Conservation (phyloP, 106 monocot species). For the Apostasia ramifera region DNA sequence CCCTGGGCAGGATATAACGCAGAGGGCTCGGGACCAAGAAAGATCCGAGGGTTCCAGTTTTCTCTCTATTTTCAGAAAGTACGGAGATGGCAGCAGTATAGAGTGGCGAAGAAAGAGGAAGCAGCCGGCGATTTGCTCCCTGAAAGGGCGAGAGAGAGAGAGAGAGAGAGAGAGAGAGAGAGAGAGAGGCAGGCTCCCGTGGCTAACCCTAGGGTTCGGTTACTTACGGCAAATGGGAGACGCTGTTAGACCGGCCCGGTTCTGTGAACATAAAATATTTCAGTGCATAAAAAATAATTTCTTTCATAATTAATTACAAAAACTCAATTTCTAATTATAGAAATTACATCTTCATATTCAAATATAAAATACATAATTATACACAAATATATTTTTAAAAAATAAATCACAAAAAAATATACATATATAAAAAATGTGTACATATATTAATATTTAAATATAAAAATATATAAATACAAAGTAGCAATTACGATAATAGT, state of each 20-base stretch:
- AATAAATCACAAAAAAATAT: too few species aligned
- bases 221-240: not conserved
- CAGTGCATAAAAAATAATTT: too few species aligned
- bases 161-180: slow-evolving; percentile 1
- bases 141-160: not conserved
- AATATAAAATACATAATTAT: too few species aligned
- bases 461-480: too few species aligned
- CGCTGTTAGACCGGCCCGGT: not conserved
- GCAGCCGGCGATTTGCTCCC: not conserved
- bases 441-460: too few species aligned
- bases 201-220: slow-evolving; percentile 55
- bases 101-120: not conserved
- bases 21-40: not conserved
- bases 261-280: too few species aligned
- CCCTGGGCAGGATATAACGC: not conserved
- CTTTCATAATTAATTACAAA: too few species aligned
- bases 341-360: too few species aligned
- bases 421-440: too few species aligned
- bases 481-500: too few species aligned
- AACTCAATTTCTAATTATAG: too few species aligned
- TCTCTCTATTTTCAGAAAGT: not conserved
- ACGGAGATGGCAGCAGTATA: slow-evolving; percentile 1
- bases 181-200: slow-evolving; percentile 3
- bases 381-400: too few species aligned
- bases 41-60: slow-evolving; percentile 4